Base-by-base conservation (phyloP, 2,329 filamentous ascomycete species). In the Leptoxyphium fumago region DNA sequence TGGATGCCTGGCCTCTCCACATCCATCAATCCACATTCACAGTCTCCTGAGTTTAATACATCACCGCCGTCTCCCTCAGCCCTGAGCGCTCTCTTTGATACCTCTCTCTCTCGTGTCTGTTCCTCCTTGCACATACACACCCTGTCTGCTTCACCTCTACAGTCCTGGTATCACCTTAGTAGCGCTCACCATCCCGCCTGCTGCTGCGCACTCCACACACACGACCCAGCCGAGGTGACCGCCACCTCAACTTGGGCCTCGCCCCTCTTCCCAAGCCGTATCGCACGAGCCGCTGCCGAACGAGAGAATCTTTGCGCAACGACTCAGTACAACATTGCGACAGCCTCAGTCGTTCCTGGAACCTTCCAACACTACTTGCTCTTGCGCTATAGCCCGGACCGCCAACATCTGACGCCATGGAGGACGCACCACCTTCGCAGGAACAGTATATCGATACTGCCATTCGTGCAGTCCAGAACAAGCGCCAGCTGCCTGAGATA, bases 401-500 rank as follows among this genome's bases (percentile, higher is more conserved):
- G 15, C 5, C 13, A 38, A 17, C 18, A 11, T 10, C 14, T 14
- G 38, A 50, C 48, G 56, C 6, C 44, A 62, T 62, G 59, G 59
- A 60, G 42, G 54, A 52, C 45, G 38, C 41, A 18, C 46, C 42
- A 21, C 43, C 44, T 44, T 48, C 64, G 53, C 64, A 66, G 51
- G 55, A 60, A 39, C 58, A 64, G 53, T 70, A 69, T 57, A 60
- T 95, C 61, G 86, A 94, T 69, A 89, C 86, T 77, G 83, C 85
- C 56, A 82, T 89, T 60, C 85, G 84, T 64, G 91, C 91, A 48
- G 87, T 98, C 60, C 80, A 81, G 64, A 79, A 95, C 58, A 96
- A 96, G 81, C 89, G 84, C 72, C 88, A 89, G 44, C 75, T 93
- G 42, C 91, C 91, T 46, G 89, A 96, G 73, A 96, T 98, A 60